Base-by-base conservation (phyloP, 345 rosid genomes). In the Bretschneidera sinensis region DNA sequence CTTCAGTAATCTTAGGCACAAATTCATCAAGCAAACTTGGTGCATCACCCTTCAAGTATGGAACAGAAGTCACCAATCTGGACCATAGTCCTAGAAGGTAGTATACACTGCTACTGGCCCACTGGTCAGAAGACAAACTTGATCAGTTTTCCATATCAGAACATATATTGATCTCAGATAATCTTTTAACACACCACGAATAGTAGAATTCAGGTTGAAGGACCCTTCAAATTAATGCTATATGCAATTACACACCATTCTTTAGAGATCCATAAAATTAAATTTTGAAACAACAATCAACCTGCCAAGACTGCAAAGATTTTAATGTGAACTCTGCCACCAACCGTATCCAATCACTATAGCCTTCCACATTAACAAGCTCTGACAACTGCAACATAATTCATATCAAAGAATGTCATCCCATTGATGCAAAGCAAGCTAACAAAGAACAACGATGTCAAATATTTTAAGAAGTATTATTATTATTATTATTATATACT, bases 31-130 rank as follows among this genome's bases (percentile, higher is more conserved):
- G 86, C 77, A 90, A 77, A 78, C 99, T 85, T 58, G 99, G 99
- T 24, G 96, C 90, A 76, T 94, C 99, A 67, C 91, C 89, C 81
- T 94, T 94, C 77, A 94, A 71, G 71, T 88, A 90, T 21, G 97
- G 99, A 55, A 94, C 91, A 60, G 99, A 91, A 21, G 88, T 76
- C 68, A 90, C 99, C 78, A 90, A 73, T 78, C 96, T 86, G 50
- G 97, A 94, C 99, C 99, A 94, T 61, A 86, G 74, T 47, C 99
- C 99, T 70, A 94, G 70, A 57, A 94, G 95, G 73, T 91, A 88
- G 81, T 95, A 95, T 55, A 95, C 97, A 62, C 99, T 95, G 81
- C 97, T 95, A 74, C 96, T 95, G 67, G 99, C 99, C 99, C 99
- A 95, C 99, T 91, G 79, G 62, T 55, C 74, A 62, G 43, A 75